Base-by-base conservation (phyloP, 2,329 filamentous ascomycete genomes). In the Ceratocystis variospora region DNA sequence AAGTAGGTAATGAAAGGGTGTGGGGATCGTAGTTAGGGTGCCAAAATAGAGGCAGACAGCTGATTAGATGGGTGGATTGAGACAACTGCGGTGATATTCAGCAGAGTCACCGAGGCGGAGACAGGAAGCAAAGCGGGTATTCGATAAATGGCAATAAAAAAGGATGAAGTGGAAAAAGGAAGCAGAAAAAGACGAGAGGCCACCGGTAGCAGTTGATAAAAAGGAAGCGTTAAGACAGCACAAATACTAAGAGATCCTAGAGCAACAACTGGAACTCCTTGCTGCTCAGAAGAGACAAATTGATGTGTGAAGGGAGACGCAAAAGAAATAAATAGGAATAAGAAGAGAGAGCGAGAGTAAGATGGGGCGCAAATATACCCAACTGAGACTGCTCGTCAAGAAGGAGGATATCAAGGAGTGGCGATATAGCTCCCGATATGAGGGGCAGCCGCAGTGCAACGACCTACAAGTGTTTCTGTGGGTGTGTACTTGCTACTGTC, bases 21-120 rank as follows among this genome's bases (percentile, higher is more conserved):
- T 53, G 48, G 48, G 25, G 48, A 53, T 10, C n/a, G n/a, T 10
- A 28, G 48, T 25, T 22, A 15, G 48, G 48, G 48, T 53, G 17
- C n/a, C 8, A 19, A 22, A 10, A 19, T 25, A 10, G 17, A 53
- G 48, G 19, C 19, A 53, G 48, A 53, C 19, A 8, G 45, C 15
- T 19, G n/a, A 48, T 19, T 5, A 53, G 19, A 19, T 53, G 48
- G 48, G 19, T 22, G 48, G 48, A n/a, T 25, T 53, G 48, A 53
- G 48, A 28, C 48, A 28, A 25, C 48, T 33, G 28, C 55, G 25
- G 55, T 37, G 55, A 59, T 59, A 59, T 59, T 59, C 55, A 59
- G 55, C 55, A 59, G 55, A 59, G 17, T 59, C 55, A 59, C 55
- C 55, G 7, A 59, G 55, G 50, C n/a, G 25, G 50, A 55, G 25